A percentile compares a stretch with the other conserved stretches of the same genome.
These are phyloP conservation scores for Lachancea cidri DNA, from an alignment of 805 yeast species.

Conservation along the genomic window DNA sequence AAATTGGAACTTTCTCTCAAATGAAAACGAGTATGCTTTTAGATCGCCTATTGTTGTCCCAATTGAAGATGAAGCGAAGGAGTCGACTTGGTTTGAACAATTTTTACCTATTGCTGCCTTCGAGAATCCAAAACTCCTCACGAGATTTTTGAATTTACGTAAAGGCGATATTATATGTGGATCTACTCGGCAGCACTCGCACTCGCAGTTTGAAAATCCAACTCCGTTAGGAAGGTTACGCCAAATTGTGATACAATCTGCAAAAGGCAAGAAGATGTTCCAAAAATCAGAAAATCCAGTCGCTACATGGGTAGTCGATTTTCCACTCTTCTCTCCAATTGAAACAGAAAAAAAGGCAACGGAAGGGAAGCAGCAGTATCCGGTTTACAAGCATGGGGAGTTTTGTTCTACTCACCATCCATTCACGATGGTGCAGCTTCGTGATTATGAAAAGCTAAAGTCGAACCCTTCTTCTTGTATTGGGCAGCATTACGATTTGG, in stretches of 20 bases:
- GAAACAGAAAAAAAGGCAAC: conserved; percentile 34
- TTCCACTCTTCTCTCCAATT: conserved; percentile 83
- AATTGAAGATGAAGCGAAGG: conserved; percentile 40
- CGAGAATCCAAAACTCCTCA: conserved; percentile 30
- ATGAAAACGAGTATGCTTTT: conserved; percentile 42
- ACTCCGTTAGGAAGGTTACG: conserved; percentile 89
- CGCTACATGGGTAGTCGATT: conserved; percentile 83
- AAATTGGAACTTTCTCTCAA: conserved; percentile 38
- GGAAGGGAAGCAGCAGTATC: conserved; percentile 39
- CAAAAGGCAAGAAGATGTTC: conserved; percentile 38
- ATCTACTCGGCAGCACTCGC: conserved; percentile 57
- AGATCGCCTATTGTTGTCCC: conserved; percentile 57
- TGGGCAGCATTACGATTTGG: conserved; percentile 94
- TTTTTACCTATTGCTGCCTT: conserved; percentile 32
- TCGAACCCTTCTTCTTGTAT: conserved; percentile 55
- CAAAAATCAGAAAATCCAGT: conserved; percentile 33
- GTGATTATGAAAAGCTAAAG: conserved; percentile 54
- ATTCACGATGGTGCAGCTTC: conserved; percentile 82
- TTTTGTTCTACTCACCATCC: conserved; percentile 91
- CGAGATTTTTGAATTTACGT: conserved; percentile 37
- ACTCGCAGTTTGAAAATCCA: conserved; percentile 78
- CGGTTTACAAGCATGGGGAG: conserved; percentile 46
- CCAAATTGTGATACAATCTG: conserved; percentile 56
- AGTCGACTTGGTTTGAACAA: conserved; percentile 40
- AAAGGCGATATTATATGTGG: conserved; percentile 75